A percentile compares a stretch with the other conserved stretches of the same genome.
phyloP scores from a whole-genome alignment of 805 yeast species.

The Myxozyma nipponensis region DNA sequence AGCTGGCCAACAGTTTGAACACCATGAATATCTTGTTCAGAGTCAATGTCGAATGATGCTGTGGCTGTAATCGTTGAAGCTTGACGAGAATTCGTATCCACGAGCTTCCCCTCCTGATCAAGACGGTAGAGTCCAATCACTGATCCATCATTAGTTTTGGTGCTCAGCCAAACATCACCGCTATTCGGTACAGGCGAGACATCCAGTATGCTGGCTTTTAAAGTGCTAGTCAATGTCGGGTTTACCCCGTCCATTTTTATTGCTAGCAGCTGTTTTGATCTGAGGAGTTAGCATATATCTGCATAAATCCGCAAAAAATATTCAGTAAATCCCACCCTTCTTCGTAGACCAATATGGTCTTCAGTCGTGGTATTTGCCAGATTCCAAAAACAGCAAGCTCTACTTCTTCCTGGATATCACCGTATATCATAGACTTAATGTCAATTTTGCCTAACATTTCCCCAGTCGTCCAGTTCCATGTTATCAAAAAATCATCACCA shows the following conservation, averaged over 20 bases:
- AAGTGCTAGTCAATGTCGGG: constrained; percentile 36
- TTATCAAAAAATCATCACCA: constrained; percentile 70
- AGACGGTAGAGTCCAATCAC: neutral
- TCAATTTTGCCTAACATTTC: constrained; percentile 49
- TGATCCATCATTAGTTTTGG: constrained; percentile 11
- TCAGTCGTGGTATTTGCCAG: constrained; percentile 28
- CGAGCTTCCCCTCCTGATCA: constrained; percentile 18
- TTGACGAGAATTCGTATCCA: constrained; percentile 29
- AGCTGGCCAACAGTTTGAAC: constrained; percentile 49
- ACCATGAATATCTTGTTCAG: constrained; percentile 44
- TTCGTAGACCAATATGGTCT: constrained; percentile 43
- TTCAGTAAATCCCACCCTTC: constrained; percentile 44
- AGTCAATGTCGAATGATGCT: constrained; percentile 32
- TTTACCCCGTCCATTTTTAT: constrained; percentile 25
- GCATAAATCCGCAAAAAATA: constrained; percentile 35
- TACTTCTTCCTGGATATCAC: constrained; percentile 44
- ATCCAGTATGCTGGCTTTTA: constrained; percentile 21
- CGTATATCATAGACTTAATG: constrained; percentile 37
- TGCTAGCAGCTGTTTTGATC: constrained; percentile 9
- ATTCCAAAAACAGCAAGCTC: constrained; percentile 36
- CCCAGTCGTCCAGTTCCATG: constrained; percentile 76
- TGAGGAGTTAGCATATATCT: neutral
- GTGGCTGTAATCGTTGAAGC: constrained; percentile 31
- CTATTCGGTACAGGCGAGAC: constrained; percentile 33
- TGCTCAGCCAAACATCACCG: constrained; percentile 28